phyloP scores from a whole-genome alignment of 768 basidiomycete species.

The Lactarius pseudohatsudake region DNA sequence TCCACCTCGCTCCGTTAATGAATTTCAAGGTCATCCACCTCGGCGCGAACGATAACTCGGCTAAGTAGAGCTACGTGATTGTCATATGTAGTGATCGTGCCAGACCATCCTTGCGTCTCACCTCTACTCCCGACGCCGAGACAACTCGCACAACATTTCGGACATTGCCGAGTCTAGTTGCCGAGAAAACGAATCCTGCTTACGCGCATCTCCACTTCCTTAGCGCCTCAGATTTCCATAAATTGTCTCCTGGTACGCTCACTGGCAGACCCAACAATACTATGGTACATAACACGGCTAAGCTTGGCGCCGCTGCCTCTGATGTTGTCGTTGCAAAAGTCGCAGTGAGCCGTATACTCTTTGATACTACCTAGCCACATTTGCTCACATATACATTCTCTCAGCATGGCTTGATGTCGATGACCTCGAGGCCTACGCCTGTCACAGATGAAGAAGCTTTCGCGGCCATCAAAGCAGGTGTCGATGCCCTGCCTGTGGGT shows the following conservation, averaged over 20 bases:
- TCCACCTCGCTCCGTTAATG: not conserved
- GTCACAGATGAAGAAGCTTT: conserved; percentile 61
- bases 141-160: too few relatives aligned
- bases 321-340: conserved; percentile 41
- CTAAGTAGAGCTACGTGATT: too few relatives aligned
- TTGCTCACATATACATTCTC: not conserved
- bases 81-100: too few relatives aligned
- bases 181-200: not conserved
- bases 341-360: conserved; percentile 36
- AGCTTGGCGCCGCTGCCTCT: conserved; percentile 43
- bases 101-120: too few relatives aligned
- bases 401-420: conserved; percentile 55
- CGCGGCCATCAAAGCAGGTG: conserved; percentile 55
- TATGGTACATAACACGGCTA: conserved; percentile 37
- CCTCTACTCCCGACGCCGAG: not conserved
- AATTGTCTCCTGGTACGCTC: not conserved
- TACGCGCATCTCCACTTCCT: not conserved
- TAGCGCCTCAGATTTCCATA: not conserved
- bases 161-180: not conserved
- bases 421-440: conserved; percentile 55
- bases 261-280: not conserved
- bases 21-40: not conserved
- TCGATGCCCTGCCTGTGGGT: conserved; percentile 44
- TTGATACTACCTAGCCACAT: not conserved
- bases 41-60: too few relatives aligned